Percentiles rank a stretch among this genome's conserved stretches.
Conservation (phyloP, 805 yeast genomes). For the Priceomyces carsonii region DNA sequence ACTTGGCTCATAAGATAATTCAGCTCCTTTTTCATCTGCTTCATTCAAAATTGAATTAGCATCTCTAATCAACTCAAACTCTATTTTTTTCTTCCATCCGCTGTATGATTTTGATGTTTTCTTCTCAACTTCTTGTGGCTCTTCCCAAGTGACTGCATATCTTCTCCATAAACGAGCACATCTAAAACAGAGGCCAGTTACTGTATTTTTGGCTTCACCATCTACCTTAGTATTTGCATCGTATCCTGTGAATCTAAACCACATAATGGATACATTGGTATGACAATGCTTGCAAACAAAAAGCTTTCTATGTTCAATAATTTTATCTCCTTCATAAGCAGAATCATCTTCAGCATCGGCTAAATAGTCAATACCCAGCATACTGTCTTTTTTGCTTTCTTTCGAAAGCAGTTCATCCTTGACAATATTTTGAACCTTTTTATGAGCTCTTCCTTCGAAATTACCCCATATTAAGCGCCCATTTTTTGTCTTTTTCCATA, state of each 20-base stretch:
- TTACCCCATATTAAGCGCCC: slow-evolving; percentile 85
- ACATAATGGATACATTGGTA: slow-evolving; percentile 53
- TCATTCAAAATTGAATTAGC: slow-evolving; percentile 53
- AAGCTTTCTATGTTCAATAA: slow-evolving; percentile 33
- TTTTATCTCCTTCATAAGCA: slow-evolving; percentile 59
- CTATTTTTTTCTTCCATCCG: slow-evolving; percentile 63
- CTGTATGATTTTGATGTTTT: slow-evolving; percentile 45
- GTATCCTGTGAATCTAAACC: slow-evolving; percentile 73
- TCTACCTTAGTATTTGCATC: slow-evolving; percentile 40
- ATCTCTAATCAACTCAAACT: slow-evolving; percentile 67
- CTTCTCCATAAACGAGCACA: slow-evolving; percentile 93
- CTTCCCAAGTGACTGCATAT: slow-evolving; percentile 85
- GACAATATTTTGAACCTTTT: slow-evolving; percentile 44
- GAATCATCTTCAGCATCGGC: slow-evolving; percentile 75
- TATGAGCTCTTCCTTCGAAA: slow-evolving; percentile 67
- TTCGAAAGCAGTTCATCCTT: slow-evolving; percentile 13
- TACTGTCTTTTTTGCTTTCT: slow-evolving; percentile 9
- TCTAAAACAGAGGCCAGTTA: slow-evolving; percentile 72
- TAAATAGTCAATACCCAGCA: slow-evolving; percentile 39
- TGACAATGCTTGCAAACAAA: slow-evolving; percentile 75
- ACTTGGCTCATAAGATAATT: slow-evolving; percentile 18
- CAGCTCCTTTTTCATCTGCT: slow-evolving; percentile 36
- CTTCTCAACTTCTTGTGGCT: slow-evolving; percentile 65
- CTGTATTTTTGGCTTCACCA: slow-evolving; percentile 21
- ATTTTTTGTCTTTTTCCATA: slow-evolving; percentile 84